Evolutionary conservation across 2,329 filamentous ascomycete species (phyloP).

Genomic region (Paraphoma sp.): DNA sequence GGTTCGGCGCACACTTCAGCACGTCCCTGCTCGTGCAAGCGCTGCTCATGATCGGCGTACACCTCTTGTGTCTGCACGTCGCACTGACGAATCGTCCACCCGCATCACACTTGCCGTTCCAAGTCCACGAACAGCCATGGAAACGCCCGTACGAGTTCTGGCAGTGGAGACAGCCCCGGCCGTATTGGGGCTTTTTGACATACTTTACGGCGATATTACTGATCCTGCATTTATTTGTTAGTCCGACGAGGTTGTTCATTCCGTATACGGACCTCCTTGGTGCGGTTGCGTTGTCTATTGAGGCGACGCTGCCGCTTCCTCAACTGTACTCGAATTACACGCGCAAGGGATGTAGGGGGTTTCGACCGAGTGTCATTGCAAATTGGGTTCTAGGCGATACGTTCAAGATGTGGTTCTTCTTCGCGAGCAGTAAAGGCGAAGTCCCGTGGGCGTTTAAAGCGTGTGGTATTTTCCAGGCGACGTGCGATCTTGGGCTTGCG

Average conservation of each 20-base stretch:
- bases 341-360: constrained; percentile 75
- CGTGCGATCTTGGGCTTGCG: constrained; percentile 76
- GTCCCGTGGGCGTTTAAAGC: constrained; percentile 83
- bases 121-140: constrained; percentile 47
- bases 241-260: constrained; percentile 64
- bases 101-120: constrained; percentile 64
- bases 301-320: constrained; percentile 81
- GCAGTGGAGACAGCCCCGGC: constrained; percentile 78
- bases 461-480: constrained; percentile 81
- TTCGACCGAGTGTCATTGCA: constrained; percentile 75
- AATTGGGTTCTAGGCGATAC: constrained; percentile 82
- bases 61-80: constrained; percentile 65
- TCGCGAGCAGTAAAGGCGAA: constrained; percentile 71
- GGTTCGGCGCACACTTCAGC: constrained; percentile 68
- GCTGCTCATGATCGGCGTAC: constrained; percentile 65
- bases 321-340: constrained; percentile 76
- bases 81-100: constrained; percentile 63
- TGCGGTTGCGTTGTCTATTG: constrained; percentile 76
- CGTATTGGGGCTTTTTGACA: constrained; percentile 80
- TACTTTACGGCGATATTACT: constrained; percentile 70
- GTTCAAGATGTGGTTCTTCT: constrained; percentile 82
- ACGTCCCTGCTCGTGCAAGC: constrained; percentile 66
- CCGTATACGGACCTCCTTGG: constrained; percentile 73
- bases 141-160: constrained; percentile 78
- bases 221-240: constrained; percentile 71